phyloP scores from a whole-genome alignment of 2,329 filamentous ascomycete genomes.

The Ophiostoma sp. region DNA sequence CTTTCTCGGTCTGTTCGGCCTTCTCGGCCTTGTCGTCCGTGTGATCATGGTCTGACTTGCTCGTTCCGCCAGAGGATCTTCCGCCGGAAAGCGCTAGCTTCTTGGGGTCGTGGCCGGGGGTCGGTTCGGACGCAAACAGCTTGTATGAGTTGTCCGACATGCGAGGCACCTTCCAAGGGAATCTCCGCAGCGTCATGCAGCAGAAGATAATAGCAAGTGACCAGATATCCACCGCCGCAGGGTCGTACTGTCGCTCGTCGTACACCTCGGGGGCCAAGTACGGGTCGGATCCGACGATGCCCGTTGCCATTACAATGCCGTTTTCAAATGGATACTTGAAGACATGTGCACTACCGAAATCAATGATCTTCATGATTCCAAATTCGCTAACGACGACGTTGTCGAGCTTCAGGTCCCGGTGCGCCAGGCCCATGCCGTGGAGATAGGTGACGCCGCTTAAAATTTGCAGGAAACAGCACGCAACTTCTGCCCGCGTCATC shows the following conservation, averaged over 20 bases:
- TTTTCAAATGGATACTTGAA: conserved; percentile 97
- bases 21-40: conserved; percentile 28
- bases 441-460: conserved; percentile 90
- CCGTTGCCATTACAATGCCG: conserved; percentile 72
- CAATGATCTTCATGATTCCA: conserved; percentile 99
- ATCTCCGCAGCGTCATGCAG: conserved; percentile 92
- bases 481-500: conserved; percentile 87
- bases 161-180: conserved; percentile 94
- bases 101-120: conserved; percentile 61
- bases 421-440: conserved; percentile 89
- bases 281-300: conserved; percentile 76
- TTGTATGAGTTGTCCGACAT: conserved; percentile 92
- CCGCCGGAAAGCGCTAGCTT: conserved; percentile 42
- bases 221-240: conserved; percentile 93
- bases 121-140: conserved; percentile 80
- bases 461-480: conserved; percentile 89
- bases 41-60: conserved; percentile 35
- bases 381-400: conserved; percentile 95
- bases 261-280: conserved; percentile 97
- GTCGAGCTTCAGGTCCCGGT: conserved; percentile 92
- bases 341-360: conserved; percentile 95
- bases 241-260: conserved; percentile 87
- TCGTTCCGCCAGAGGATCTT: conserved; percentile 58
- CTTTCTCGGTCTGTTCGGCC: conserved; percentile 5
- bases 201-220: conserved; percentile 98